Percentiles rank a stretch among this genome's conserved stretches.
These are phyloP conservation scores for Cercospora janseana DNA, from an alignment of 2,329 filamentous ascomycete genomes.

Conservation along the genomic window DNA sequence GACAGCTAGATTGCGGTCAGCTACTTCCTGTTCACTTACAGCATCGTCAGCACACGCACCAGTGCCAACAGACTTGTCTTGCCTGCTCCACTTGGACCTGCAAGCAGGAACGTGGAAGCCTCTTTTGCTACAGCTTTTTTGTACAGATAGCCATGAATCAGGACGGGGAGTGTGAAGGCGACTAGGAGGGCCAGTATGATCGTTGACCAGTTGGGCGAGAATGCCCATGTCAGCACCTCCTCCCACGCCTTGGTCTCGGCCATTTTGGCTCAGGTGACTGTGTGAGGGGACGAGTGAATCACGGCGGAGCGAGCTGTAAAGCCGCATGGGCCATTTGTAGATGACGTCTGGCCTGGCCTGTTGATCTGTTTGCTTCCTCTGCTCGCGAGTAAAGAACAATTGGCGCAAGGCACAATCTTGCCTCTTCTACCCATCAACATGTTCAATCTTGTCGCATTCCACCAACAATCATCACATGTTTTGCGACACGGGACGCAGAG, in stretches of 20 bases:
- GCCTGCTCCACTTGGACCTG: constrained; percentile 77
- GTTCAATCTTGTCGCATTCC: background rate
- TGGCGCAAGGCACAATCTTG: background rate
- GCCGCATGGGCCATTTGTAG: constrained; percentile 1
- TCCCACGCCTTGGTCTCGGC: constrained; percentile 11
- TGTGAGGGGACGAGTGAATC: background rate
- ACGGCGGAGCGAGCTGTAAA: background rate
- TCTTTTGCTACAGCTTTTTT: constrained; percentile 55
- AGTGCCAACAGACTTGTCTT: constrained; percentile 88
- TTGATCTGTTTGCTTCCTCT: background rate
- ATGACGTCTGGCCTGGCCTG: background rate
- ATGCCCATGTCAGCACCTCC: constrained; percentile 47
- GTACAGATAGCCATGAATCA: constrained; percentile 75
- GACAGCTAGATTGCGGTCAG: constrained; percentile 44
- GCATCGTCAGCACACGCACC: too few relatives aligned
- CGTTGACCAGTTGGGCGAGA: constrained; percentile 46
- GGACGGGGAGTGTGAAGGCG: constrained; percentile 68
- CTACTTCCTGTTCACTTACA: too few relatives aligned
- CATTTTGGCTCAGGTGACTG: background rate
- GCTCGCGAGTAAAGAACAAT: background rate
- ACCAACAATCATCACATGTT: background rate
- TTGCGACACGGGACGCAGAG: background rate
- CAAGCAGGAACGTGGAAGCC: constrained; percentile 73
- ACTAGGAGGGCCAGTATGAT: constrained; percentile 69
- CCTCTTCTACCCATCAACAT: background rate